Conservation (phyloP, 2,329 filamentous ascomycete species). For the Allantophomopsis cytisporea region DNA sequence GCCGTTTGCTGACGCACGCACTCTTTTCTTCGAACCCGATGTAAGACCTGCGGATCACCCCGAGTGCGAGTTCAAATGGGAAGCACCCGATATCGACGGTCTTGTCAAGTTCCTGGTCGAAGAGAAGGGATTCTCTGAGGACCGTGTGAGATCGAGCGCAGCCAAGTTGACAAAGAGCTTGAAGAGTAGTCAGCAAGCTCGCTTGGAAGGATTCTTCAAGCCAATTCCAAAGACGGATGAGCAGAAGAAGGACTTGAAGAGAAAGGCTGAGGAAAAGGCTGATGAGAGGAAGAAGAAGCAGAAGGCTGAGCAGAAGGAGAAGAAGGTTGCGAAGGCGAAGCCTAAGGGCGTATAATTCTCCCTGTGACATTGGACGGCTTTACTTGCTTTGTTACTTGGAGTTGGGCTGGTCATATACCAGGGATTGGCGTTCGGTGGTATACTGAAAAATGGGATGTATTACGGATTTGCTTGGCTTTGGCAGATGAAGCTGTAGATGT, state of each 20-base stretch:
- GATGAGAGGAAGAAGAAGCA: constrained; percentile 91
- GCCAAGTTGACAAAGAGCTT: constrained; percentile 76
- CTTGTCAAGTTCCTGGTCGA: constrained; percentile 80
- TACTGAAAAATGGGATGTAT: too few relatives aligned
- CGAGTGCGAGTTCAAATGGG: constrained; percentile 96
- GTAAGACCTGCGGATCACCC: constrained; percentile 72
- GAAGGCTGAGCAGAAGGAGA: constrained; percentile 90
- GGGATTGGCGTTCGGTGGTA: too few relatives aligned
- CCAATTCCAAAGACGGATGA: constrained; percentile 76
- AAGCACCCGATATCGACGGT: constrained; percentile 80
- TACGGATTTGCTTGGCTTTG: too few relatives aligned
- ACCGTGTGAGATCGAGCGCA: constrained; percentile 71
- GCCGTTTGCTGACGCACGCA: constrained; percentile 84
- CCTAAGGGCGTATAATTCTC: constrained; percentile 35
- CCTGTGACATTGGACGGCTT: too few relatives aligned
- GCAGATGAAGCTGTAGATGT: too few relatives aligned
- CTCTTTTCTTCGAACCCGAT: constrained; percentile 84
- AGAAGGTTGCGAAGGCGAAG: constrained; percentile 81
- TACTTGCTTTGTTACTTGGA: too few relatives aligned
- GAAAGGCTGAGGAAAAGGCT: constrained; percentile 85
- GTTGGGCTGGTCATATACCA: too few relatives aligned
- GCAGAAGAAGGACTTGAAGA: constrained; percentile 74
- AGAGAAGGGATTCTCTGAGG: constrained; percentile 95
- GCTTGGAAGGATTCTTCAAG: constrained; percentile 96
- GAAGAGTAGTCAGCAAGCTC: constrained; percentile 80